These are phyloP conservation scores for Eucommia ulmoides DNA, from an alignment of 257 asterid species.

Conservation along the genomic window DNA sequence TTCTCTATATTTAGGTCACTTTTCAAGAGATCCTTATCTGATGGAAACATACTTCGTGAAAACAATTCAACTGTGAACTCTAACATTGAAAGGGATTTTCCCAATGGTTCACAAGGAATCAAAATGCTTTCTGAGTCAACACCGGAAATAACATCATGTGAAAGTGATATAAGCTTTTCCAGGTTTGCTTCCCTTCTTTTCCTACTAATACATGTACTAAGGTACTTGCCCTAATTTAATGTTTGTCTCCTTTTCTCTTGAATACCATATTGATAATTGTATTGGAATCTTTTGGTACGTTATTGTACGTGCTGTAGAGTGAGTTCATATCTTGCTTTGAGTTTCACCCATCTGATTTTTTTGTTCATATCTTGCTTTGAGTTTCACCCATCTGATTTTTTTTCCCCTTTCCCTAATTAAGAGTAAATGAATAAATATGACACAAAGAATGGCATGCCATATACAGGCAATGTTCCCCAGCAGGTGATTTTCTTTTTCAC, in stretches of 20 bases:
- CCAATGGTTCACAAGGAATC: conserved; percentile 36
- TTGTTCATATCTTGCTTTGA: background rate
- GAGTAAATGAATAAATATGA: too few species aligned
- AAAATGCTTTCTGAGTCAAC: conserved; percentile 56
- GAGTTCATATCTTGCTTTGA: background rate
- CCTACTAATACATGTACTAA: background rate
- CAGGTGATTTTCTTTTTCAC: too few species aligned
- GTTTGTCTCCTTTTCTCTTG: conserved; percentile 7
- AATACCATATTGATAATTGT: background rate
- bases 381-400: too few species aligned
- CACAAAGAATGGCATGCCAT: too few species aligned
- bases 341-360: too few species aligned
- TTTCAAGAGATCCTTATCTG: conserved; percentile 78
- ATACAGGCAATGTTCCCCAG: too few species aligned
- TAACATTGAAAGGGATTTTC: conserved; percentile 26
- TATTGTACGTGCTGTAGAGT: background rate
- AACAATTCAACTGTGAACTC: conserved; percentile 36
- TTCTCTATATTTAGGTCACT: conserved; percentile 33
- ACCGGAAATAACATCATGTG: conserved; percentile 49
- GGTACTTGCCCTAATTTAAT: conserved; percentile 3
- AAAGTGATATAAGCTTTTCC: conserved; percentile 42
- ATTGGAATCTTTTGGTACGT: background rate
- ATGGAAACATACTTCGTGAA: conserved; percentile 72
- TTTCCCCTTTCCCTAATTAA: too few species aligned
- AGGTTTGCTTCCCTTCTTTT: conserved; percentile 36